Evolutionary conservation across 2,329 filamentous ascomycete genomes (phyloP), one percentile per base, ranked within the genome.

Genomic region (Akanthomyces muscarius): DNA sequence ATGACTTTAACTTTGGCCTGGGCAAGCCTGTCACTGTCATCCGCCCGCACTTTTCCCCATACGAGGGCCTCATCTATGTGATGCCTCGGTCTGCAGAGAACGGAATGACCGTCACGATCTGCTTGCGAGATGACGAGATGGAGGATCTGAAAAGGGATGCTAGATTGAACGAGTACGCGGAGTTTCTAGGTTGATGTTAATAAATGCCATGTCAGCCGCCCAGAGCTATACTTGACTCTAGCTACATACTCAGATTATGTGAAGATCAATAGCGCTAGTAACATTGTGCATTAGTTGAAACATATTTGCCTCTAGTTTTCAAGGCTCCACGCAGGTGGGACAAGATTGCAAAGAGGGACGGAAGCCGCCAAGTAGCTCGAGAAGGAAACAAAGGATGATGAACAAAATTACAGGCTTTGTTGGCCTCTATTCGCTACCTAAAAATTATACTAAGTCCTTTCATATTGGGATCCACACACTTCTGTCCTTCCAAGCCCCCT

Each of bases 1-100:
- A 80, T 6, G 79, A 84, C 51, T 86, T 86, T 62, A 73, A 74
- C 0, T 65, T 78, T 1, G 77, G 76, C 0, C 65, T 85, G 3
- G 82, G 82, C 0, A 72, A 66, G 21, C 80, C 83, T 0, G 76
- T 76, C 61, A 74, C 73, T 0, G 82, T 85, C 25, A 71, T 82
- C 0, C 71, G 83, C 54, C 83, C 83, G 4, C 63, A 67, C 0
- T 83, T 85, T 62, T 68, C 69, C 0, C 75, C 78, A 0, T 66
- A 79, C 4, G 81, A 84, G 69, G 73, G 81, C 1, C 66, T 85
- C 63, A 69, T 80, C 42, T 85, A 85, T 68, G 65, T 85, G 5
- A 73, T 85, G 73, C 81, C 82, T 0, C 78, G 71, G 66, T 67
- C 68, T 0, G 64, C 55, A 0, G 73, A 80, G 25, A 80, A 82